phyloP scores from a whole-genome alignment of 306 rosid species.

The barrel medic (Medicago truncatula) region MtrunA17r5.0-ANR NC_053049.1:35213501-35214000 shows the following conservation, averaged over 20 bases:
- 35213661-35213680: background rate
- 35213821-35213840: conserved; percentile 33
- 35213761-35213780: conserved; percentile 56
- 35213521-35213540: too few relatives aligned
- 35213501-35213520: too few relatives aligned
- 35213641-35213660: background rate
- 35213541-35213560: too few relatives aligned
- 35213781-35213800: conserved; percentile 16
- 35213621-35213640: too few relatives aligned
- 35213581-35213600: too few relatives aligned
- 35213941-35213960: background rate
- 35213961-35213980: conserved; percentile 37
- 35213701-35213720: background rate
- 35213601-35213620: too few relatives aligned
- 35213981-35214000: conserved; percentile 35
- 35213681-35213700: background rate
- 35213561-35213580: too few relatives aligned
- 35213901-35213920: conserved; percentile 39
- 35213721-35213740: conserved; percentile 37
- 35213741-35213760: conserved; percentile 42
- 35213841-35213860: conserved; percentile 16
- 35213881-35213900: conserved; percentile 43
- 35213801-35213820: conserved; percentile 44
- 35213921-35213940: conserved; percentile 28
- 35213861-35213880: background rate